A percentile compares a stretch with the other conserved stretches of the same genome.
Conservation (phyloP, 345 rosid species). For the Corymbia maculata region DNA sequence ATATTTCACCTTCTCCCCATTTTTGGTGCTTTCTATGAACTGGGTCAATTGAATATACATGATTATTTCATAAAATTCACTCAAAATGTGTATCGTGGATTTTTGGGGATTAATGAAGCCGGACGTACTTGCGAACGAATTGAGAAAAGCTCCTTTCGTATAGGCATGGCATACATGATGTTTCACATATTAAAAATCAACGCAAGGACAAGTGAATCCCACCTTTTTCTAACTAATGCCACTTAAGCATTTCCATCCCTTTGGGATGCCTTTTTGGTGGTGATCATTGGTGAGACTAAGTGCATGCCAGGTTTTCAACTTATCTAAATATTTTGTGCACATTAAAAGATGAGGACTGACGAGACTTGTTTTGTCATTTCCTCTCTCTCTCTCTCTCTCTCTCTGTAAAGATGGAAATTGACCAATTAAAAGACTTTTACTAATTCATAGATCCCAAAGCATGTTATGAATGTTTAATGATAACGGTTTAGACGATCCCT, state of each 20-base stretch:
- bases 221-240: not conserved
- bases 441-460: not conserved
- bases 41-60: not conserved
- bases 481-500: not conserved
- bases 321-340: not conserved
- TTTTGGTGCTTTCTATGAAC: not conserved
- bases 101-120: not conserved
- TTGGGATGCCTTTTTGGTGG: not conserved
- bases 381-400: not conserved
- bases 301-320: not conserved
- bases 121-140: not conserved
- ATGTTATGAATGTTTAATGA: not conserved
- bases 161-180: not conserved
- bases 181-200: not conserved
- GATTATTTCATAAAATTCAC: not conserved
- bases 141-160: not conserved
- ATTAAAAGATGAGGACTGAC: not conserved
- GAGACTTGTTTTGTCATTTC: not conserved
- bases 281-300: not conserved
- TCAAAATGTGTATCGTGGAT: not conserved
- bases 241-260: not conserved
- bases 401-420: not conserved
- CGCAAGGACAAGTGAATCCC: not conserved
- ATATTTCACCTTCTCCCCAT: not conserved
- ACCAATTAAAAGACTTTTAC: not conserved